Evolutionary conservation across 2,329 filamentous ascomycete species (phyloP).

Genomic region (Parascedosporium putredinis): DNA sequence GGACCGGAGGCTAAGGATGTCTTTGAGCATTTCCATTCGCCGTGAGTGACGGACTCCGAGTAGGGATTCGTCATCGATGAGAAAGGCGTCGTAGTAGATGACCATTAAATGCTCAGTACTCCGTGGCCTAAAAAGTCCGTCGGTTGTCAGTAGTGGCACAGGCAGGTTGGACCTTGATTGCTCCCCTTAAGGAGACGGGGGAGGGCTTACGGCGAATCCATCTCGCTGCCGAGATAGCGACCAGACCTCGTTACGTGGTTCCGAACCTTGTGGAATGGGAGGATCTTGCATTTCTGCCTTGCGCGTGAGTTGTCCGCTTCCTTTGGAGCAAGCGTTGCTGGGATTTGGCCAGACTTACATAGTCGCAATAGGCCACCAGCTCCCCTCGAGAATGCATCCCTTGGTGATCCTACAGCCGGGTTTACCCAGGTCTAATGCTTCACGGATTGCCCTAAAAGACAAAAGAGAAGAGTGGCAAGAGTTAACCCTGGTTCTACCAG

Average conservation of each 20-base stretch:
- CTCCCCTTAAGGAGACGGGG: conserved; percentile 12
- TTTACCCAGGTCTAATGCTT: conserved; percentile 52
- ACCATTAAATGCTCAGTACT: conserved; percentile 49
- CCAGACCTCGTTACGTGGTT: conserved; percentile 71
- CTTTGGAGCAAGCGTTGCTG: background rate
- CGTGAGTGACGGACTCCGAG: conserved; percentile 43
- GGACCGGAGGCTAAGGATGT: conserved; percentile 37
- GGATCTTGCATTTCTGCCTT: conserved; percentile 43
- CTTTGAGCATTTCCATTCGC: conserved; percentile 48
- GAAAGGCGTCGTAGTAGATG: conserved; percentile 47
- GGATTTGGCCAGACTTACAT: conserved; percentile 24
- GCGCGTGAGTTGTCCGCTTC: conserved; percentile 12
- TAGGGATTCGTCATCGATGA: conserved; percentile 43
- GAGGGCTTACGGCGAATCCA: conserved; percentile 53
- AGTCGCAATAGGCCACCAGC: conserved; percentile 65
- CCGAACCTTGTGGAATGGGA: conserved; percentile 73
- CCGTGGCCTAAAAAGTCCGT: conserved; percentile 31
- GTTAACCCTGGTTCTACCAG: too few species aligned
- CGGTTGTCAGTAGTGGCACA: too few species aligned
- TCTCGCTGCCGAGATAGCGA: conserved; percentile 52
- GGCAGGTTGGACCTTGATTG: too few species aligned
- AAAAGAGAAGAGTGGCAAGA: too few species aligned
- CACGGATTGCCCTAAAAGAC: conserved; percentile 40
- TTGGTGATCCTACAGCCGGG: conserved; percentile 46
- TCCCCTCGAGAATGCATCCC: conserved; percentile 74